Conservation (phyloP, 352 stramenopile genomes). For the Globisporangium spiculum region DNA sequence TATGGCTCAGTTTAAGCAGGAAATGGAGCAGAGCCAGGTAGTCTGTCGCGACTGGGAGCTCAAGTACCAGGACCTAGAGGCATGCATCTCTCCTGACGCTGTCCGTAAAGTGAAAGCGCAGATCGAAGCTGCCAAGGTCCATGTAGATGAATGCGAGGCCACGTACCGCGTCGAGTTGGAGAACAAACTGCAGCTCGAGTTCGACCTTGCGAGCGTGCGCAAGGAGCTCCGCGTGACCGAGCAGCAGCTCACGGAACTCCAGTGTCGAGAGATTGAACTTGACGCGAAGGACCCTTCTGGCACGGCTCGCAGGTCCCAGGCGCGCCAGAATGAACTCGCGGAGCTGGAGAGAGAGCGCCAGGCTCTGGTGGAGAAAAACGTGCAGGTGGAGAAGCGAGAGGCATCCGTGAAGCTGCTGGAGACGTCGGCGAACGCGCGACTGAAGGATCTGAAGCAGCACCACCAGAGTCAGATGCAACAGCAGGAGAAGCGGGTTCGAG, state of each 20-base stretch:
- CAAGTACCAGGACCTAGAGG: conserved; percentile 11
- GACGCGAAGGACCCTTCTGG: conserved; percentile 1
- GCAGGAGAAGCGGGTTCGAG: neutral
- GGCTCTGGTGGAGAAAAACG: neutral
- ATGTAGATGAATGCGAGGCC: conserved; percentile 6
- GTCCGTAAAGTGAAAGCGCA: neutral
- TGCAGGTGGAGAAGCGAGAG: conserved; percentile 2
- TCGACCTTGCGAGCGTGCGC: conserved; percentile 15
- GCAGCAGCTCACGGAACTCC: conserved; percentile 11
- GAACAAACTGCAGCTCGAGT: conserved; percentile 17
- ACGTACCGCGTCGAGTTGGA: conserved; percentile 18
- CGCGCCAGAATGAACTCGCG: neutral
- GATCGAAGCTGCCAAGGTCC: neutral
- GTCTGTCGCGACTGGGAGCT: conserved; percentile 1
- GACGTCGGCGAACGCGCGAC: neutral
- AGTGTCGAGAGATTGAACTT: neutral
- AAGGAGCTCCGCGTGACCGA: conserved; percentile 15
- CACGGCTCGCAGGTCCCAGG: neutral
- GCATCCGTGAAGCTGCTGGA: conserved; percentile 11
- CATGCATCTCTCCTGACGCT: conserved; percentile 5
- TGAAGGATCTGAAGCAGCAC: neutral
- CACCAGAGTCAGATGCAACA: neutral
- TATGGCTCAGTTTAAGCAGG: neutral
- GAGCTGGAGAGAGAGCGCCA: neutral
- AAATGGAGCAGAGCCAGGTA: neutral